Conservation (phyloP, 2,329 filamentous ascomycete species). For the Arachnomyces sp. region DNA sequence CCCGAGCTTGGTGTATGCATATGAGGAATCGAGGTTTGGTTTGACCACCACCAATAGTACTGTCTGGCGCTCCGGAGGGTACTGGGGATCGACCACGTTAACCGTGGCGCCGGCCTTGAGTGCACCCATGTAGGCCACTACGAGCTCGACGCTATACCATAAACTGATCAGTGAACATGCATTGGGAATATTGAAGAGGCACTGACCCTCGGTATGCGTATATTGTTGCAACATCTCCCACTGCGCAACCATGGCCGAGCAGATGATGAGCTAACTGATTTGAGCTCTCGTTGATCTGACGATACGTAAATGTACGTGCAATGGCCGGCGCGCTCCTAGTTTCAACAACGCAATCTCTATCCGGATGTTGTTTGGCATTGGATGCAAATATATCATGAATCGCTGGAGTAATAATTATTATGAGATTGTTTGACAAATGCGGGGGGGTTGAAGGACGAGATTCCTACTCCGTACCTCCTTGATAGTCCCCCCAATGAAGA, state of each 20-base stretch:
- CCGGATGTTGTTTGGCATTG: slow-evolving; percentile 59
- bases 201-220: slow-evolving; percentile 77
- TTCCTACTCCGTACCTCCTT: slow-evolving; percentile 20
- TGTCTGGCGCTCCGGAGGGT: slow-evolving; percentile 72
- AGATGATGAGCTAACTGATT: slow-evolving; percentile 76
- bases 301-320: slow-evolving; percentile 68
- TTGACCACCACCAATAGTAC: slow-evolving; percentile 78
- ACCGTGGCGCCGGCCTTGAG: slow-evolving; percentile 54
- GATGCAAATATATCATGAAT: slow-evolving; percentile 38
- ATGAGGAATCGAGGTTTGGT: slow-evolving; percentile 66
- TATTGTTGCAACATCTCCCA: slow-evolving; percentile 89
- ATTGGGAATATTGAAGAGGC: too few species aligned
- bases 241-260: slow-evolving; percentile 60
- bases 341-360: slow-evolving; percentile 61
- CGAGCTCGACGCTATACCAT: too few species aligned
- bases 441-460: too few species aligned
- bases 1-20: slow-evolving; percentile 64
- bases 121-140: slow-evolving; percentile 73
- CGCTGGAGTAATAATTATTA: too few species aligned
- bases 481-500: slow-evolving; percentile 39
- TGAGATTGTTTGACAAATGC: too few species aligned
- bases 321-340: slow-evolving; percentile 47
- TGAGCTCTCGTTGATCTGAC: slow-evolving; percentile 76
- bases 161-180: too few species aligned
- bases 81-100: slow-evolving; percentile 66